These are phyloP conservation scores for Chrysanthemum lavandulifolium DNA, from an alignment of 129 eudicot genomes.

Conservation along the genomic window DNA sequence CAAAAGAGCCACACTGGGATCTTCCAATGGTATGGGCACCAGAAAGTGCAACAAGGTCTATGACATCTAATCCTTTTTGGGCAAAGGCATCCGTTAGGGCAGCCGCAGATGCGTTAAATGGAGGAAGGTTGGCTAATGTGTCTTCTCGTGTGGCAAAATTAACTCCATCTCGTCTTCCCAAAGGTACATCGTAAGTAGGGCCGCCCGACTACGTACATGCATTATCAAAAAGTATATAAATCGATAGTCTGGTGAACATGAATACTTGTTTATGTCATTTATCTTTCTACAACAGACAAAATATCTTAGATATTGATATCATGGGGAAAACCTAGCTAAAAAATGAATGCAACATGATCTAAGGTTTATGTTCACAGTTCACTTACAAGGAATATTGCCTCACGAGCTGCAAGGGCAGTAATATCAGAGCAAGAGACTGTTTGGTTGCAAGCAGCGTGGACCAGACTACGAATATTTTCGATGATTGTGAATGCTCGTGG, in stretches of 20 bases:
- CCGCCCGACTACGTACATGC: no score
- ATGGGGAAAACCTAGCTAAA: no score
- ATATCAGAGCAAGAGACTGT: no score
- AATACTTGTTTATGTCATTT: no score
- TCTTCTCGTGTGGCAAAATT: conserved; percentile 39
- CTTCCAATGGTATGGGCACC: conserved; percentile 74
- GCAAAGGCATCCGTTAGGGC: conserved; percentile 36
- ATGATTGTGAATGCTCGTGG: no score
- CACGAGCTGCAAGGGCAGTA: no score
- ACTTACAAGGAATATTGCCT: no score
- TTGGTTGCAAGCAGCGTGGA: neutral
- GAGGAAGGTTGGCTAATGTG: conserved; percentile 50
- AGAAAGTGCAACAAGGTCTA: conserved; percentile 64
- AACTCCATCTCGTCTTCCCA: conserved; percentile 62
- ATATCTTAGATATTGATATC: no score
- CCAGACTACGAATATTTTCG: conserved; percentile 20
- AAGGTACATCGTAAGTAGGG: conserved; percentile 41
- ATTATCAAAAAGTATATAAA: neutral
- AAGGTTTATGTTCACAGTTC: neutral
- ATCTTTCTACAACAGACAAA: no score
- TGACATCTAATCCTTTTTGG: conserved; percentile 42
- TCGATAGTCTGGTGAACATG: neutral
- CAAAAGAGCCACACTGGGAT: conserved; percentile 54
- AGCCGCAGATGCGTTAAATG: conserved; percentile 40
- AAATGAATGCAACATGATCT: neutral